Percentiles rank a stretch among this genome's conserved stretches.
Evolutionary conservation across 495 filamentous ascomycete species (phyloP).

Genomic region (Xylaria intraflava): DNA sequence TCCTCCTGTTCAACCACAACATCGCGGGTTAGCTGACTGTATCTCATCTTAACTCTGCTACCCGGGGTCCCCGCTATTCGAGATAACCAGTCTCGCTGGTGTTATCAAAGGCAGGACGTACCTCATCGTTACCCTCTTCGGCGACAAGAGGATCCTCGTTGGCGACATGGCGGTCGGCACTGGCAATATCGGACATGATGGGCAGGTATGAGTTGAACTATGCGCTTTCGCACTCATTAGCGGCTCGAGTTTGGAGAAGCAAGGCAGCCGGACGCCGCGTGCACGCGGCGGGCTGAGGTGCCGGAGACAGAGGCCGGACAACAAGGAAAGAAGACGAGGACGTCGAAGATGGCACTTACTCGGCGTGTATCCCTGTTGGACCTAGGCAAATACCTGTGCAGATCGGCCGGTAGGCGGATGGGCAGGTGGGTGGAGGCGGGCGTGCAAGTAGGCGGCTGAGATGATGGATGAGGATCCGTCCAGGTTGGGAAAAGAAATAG

Average conservation of each 20-base stretch:
- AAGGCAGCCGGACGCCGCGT: neutral
- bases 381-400: neutral
- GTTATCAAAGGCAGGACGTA: constrained; percentile 15
- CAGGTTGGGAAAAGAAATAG: no score
- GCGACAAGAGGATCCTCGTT: constrained; percentile 28
- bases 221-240: constrained; percentile 2
- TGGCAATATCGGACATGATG: constrained; percentile 25
- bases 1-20: constrained; percentile 52
- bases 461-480: no score
- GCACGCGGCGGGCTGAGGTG: no score
- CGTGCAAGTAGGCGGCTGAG: no score
- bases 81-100: neutral
- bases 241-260: neutral
- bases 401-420: neutral
- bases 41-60: neutral
- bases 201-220: neutral
- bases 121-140: constrained; percentile 42
- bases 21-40: constrained; percentile 16
- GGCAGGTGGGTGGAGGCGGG: neutral
- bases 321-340: neutral
- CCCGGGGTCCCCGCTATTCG: neutral
- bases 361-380: neutral
- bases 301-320: neutral
- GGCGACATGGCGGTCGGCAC: constrained; percentile 22
- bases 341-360: neutral